Conservation (phyloP, 1,139 yeast genomes). For the Blastobotrys malaysiensis region DNA sequence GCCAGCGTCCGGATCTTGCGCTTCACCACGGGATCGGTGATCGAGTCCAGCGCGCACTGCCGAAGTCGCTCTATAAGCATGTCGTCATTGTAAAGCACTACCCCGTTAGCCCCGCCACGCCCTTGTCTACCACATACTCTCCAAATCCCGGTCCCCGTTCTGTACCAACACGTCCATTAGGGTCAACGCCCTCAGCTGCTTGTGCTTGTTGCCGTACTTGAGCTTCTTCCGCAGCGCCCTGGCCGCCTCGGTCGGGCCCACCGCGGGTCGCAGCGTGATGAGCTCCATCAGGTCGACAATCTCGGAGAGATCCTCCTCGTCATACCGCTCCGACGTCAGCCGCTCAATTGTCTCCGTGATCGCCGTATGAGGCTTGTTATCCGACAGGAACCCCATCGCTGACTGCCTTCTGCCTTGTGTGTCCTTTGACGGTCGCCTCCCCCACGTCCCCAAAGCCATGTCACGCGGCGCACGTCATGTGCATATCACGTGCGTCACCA, state of each 20-base stretch:
- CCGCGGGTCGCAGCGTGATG: conserved; percentile 40
- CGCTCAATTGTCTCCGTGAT: conserved; percentile 46
- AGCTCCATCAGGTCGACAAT: conserved; percentile 43
- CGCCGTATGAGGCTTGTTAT: conserved; percentile 45
- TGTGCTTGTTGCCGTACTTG: conserved; percentile 68
- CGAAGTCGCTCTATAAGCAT: conserved; percentile 64
- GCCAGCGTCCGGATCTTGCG: conserved; percentile 46
- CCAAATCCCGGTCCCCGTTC: conserved; percentile 55
- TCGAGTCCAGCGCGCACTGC: conserved; percentile 43
- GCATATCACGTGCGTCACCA: background rate
- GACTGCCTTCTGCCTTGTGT: background rate
- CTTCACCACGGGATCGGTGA: conserved; percentile 44
- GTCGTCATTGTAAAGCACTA: conserved; percentile 59
- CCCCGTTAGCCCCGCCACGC: background rate
- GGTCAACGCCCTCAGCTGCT: conserved; percentile 62
- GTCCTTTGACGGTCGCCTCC: background rate
- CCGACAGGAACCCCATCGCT: conserved; percentile 36
- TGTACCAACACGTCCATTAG: conserved; percentile 69
- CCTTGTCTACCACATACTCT: no score
- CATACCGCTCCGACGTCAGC: conserved; percentile 36
- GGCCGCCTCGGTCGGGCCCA: conserved; percentile 75
- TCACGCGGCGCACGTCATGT: background rate
- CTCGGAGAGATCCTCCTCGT: conserved; percentile 37
- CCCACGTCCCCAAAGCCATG: background rate
- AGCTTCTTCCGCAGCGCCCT: conserved; percentile 82